phyloP scores from a whole-genome alignment of 1,139 yeast species.

The Debaryomyces nepalensis region DNA sequence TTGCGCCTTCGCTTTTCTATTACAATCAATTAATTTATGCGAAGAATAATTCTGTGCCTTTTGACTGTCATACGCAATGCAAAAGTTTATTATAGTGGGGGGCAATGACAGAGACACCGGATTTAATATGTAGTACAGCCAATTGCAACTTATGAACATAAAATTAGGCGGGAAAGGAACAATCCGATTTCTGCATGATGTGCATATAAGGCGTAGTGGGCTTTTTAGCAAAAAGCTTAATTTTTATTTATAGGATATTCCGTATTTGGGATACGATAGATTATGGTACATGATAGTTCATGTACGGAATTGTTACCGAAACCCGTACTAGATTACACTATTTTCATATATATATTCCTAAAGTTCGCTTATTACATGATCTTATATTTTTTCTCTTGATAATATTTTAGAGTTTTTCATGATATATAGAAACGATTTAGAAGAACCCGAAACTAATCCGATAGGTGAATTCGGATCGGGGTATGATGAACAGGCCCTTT shows the following conservation, averaged over 20 bases:
- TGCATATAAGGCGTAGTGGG: neutral
- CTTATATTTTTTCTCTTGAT: neutral
- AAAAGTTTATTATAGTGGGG: too few relatives aligned
- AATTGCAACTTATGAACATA: neutral
- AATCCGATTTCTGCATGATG: neutral
- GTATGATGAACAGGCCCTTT: neutral
- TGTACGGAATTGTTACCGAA: constrained; percentile 1
- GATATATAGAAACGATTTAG: constrained; percentile 1
- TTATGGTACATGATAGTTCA: neutral
- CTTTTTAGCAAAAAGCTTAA: neutral
- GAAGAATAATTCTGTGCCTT: too few relatives aligned
- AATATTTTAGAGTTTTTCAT: neutral
- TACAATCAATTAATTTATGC: too few relatives aligned
- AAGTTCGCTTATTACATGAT: neutral
- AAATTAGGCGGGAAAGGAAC: neutral
- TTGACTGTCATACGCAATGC: too few relatives aligned
- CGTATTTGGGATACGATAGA: constrained; percentile 2
- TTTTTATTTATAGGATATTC: constrained; percentile 1
- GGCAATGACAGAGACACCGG: too few relatives aligned
- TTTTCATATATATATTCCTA: neutral
- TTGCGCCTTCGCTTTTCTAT: too few relatives aligned
- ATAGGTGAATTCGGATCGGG: neutral
- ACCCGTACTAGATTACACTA: neutral
- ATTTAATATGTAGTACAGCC: neutral
- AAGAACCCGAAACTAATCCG: constrained; percentile 6